phyloP scores from a whole-genome alignment of 305 asterid genomes.

The Solanum hybrid region DNA sequence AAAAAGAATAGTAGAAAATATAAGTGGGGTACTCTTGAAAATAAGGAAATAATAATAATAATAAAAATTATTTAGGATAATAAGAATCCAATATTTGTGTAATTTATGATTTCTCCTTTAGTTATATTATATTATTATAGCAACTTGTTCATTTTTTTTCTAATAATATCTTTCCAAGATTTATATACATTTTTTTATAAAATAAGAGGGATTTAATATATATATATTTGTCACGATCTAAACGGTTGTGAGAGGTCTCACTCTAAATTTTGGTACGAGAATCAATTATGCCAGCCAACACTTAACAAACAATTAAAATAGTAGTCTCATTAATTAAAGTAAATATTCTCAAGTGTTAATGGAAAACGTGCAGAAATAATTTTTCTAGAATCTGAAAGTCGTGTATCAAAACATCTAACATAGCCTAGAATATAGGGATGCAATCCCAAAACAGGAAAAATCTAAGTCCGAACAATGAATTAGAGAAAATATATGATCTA shows the following conservation, averaged over 20 bases:
- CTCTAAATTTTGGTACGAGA: background rate
- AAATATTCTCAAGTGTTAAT: background rate
- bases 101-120: background rate
- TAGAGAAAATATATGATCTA: background rate
- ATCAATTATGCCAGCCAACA: background rate
- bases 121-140: background rate
- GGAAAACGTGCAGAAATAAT: background rate
- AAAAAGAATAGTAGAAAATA: background rate
- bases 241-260: background rate
- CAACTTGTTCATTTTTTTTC: background rate
- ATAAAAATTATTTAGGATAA: background rate
- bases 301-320: background rate
- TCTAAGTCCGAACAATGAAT: background rate
- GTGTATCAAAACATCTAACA: background rate
- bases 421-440: background rate
- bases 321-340: background rate
- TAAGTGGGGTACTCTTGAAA: background rate
- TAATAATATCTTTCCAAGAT: background rate
- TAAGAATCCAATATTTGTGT: background rate
- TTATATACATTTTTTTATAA: background rate
- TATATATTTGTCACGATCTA: background rate
- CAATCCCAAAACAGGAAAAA: too few relatives aligned
- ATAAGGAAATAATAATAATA: background rate
- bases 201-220: too few relatives aligned
- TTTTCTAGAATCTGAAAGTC: background rate